Evolutionary conservation across 1,284 basidiomycete species (phyloP).

Genomic region (Ceratobasidium sp.): DNA sequence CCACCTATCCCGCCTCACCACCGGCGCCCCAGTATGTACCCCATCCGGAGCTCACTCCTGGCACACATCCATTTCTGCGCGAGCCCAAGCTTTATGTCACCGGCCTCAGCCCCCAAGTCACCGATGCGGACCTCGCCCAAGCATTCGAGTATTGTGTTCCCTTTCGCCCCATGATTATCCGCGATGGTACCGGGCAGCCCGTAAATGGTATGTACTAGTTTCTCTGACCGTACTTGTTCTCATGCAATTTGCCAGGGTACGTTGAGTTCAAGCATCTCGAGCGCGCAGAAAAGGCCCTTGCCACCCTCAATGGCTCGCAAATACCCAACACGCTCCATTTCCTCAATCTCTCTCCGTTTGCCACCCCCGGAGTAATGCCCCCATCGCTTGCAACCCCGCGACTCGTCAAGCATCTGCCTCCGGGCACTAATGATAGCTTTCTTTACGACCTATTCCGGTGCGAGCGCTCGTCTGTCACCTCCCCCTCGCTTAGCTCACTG

Average conservation of each 20-base stretch:
- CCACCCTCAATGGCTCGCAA: slow-evolving; percentile 80
- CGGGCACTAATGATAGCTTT: slow-evolving; percentile 72
- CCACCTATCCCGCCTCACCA: slow-evolving; percentile 36
- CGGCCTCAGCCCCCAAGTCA: slow-evolving; percentile 74
- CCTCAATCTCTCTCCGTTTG: slow-evolving; percentile 77
- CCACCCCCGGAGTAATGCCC: slow-evolving; percentile 75
- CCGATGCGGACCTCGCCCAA: slow-evolving; percentile 78
- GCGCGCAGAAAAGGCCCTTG: slow-evolving; percentile 86
- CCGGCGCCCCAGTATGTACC: slow-evolving; percentile 16
- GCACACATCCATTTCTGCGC: slow-evolving; percentile 79
- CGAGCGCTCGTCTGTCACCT: background rate
- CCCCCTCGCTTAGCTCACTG: slow-evolving; percentile 22
- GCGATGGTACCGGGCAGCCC: slow-evolving; percentile 67
- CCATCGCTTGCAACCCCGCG: slow-evolving; percentile 79
- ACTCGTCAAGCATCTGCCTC: slow-evolving; percentile 81
- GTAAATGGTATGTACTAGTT: slow-evolving; percentile 56
- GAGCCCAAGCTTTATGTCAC: slow-evolving; percentile 84
- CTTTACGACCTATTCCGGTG: slow-evolving; percentile 77
- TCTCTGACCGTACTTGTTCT: slow-evolving; percentile 71
- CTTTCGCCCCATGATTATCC: slow-evolving; percentile 78
- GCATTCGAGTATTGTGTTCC: slow-evolving; percentile 80
- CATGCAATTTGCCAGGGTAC: slow-evolving; percentile 22
- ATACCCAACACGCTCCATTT: slow-evolving; percentile 69
- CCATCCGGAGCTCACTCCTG: slow-evolving; percentile 27
- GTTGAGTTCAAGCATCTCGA: slow-evolving; percentile 49